Conservation (phyloP, 257 asterid genomes). For the Plantago major region DNA sequence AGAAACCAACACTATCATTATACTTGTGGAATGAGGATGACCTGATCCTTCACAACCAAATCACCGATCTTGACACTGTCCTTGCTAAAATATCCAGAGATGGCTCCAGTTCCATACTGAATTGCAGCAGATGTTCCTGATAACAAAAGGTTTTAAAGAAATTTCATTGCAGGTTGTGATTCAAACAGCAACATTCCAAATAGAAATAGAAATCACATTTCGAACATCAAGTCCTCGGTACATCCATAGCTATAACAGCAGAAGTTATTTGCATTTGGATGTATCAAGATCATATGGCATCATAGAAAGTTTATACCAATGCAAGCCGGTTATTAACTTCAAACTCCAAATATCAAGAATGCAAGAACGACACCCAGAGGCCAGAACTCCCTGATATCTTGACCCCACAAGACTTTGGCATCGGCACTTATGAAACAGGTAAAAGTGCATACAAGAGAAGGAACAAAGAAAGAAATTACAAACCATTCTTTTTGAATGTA, state of each 20-base stretch:
- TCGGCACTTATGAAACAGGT: too few species aligned
- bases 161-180: neutral
- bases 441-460: neutral
- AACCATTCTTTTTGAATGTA: constrained; percentile 77
- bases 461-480: constrained; percentile 13
- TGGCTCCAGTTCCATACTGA: constrained; percentile 91
- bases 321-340: neutral
- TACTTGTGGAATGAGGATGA: constrained; percentile 4
- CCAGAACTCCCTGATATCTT: too few species aligned
- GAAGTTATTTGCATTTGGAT: too few species aligned
- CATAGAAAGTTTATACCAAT: neutral
- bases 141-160: neutral
- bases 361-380: neutral
- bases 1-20: constrained; percentile 7
- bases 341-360: neutral
- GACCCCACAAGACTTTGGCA: too few species aligned
- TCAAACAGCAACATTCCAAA: neutral
- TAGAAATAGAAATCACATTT: neutral
- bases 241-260: too few species aligned
- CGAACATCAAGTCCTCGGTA: neutral
- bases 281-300: neutral
- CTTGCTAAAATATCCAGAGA: constrained; percentile 86
- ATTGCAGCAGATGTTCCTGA: constrained; percentile 88
- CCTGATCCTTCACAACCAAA: constrained; percentile 75
- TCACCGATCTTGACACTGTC: constrained; percentile 79